Base-by-base conservation (phyloP, 2,329 filamentous ascomycete genomes). In the Talaromyces sp. region DNA sequence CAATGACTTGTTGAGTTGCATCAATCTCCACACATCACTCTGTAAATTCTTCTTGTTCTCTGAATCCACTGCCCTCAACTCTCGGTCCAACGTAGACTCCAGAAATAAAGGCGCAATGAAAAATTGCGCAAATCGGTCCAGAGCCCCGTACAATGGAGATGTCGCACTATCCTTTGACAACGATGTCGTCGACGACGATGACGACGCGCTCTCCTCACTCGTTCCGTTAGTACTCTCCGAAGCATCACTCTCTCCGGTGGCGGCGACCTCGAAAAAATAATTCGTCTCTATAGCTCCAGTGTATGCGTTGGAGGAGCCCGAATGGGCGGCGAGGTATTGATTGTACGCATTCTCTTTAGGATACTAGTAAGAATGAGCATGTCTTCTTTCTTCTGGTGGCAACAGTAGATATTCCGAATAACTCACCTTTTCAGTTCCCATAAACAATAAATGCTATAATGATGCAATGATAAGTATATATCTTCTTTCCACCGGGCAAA, bases 21-120 rank as follows among this genome's bases (percentile, higher is more conserved):
- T 85, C 62, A 96, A 76, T 15, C 92, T 85, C 91, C 92, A 96
- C 57, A 84, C 83, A 68, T 97, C 92, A 70, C 85, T 93, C 75
- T 97, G 92, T 51, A 97, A 78, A 66, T 97, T 97, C 82, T 97
- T 97, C 81, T 96, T 96, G 77, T 97, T 96, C 73, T 97, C 92
- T 5, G 91, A 96, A 69, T 97, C 91, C 19, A 97, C 92, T 1
- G 92, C 92, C 63, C 83, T 86, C 62, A 97, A 79, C 75, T 97
- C 92, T 52, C 92, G 84, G 66, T 97, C 92, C 51, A 97, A 74
- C 0, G 91, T 94, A 63, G 86, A 90, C 56, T 88, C 85, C 9
- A 95, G 80, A 72, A 97, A 97, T 35, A 97, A 80, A 0, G 92
- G 92, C 61, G 88, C 83, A 63, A 96, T 87, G 73, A 97, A 97